Base-by-base conservation (phyloP, 192 early-diverging fungal genomes). In the Pilaira anomala region DNA sequence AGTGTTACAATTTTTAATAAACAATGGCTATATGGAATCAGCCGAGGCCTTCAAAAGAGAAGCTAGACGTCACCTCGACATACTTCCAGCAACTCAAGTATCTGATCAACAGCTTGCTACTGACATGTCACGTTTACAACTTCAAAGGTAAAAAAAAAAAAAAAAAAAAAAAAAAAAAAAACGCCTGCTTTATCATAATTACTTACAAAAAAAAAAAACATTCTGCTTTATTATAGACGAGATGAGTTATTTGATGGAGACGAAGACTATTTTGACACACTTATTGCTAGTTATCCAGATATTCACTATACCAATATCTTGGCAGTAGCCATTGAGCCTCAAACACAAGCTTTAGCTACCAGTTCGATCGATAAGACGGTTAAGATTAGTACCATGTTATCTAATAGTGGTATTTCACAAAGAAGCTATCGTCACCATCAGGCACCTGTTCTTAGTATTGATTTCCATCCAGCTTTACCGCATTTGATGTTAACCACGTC, bases 311-410 rank as follows among this genome's bases (percentile, higher is more conserved):
- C 74, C 40, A 90, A 90, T 60, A 83, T 90, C 63, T 69, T 90
- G 12, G 52, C 77, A 8, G 73, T 80, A 29, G 49, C 74, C 7
- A 70, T 41, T 64, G 48, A 60, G 54, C 73, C 50, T 26, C 45
- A 63, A 42, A 71, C 80, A 0, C 66, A 65, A 1, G 68, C 75
- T 14, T 26, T 87, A 22, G 67, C 77, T 7, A 82, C 85, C 7
- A 76, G 76, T 14, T 78, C 86, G 29, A 80, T 80, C 19, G 85
- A 90, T 72, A 84, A 87, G 63, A 79, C 82, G 13, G 76, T 89
- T 13, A 76, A 79, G 21, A 61, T 89, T 13, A 36, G 28, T 18
- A 73, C 82, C 1, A 64, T 80, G 39, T 57, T 77, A 21, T 59
- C 75, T 25, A 75, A 77, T 8, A 65, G 72, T 14, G 69, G 74